These are phyloP conservation scores for Pelagomonas calceolata DNA, from an alignment of 108 stramenopile genomes.

Conservation along the genomic window DNA sequence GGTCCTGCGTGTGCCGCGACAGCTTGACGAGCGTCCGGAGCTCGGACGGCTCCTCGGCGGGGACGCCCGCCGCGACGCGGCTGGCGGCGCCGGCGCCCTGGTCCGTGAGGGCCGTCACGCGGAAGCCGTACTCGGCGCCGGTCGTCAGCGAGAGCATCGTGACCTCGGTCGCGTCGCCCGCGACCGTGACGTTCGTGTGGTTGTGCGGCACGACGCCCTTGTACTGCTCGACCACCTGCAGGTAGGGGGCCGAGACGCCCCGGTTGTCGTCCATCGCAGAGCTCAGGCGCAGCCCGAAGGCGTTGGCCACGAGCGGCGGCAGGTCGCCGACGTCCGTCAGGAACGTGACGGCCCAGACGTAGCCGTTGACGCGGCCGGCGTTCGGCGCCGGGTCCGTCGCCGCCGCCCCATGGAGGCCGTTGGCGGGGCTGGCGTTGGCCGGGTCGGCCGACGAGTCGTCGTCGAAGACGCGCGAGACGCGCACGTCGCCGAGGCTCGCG, in stretches of 20 bases:
- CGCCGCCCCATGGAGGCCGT: slow-evolving; percentile 41
- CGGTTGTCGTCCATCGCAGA: not conserved
- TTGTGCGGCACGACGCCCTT: slow-evolving; percentile 36
- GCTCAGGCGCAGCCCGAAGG: slow-evolving; percentile 8
- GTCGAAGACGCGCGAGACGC: slow-evolving; percentile 37
- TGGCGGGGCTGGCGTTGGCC: no score
- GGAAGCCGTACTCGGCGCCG: slow-evolving; percentile 37
- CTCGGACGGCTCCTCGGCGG: slow-evolving; percentile 34
- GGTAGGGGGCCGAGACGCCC: not conserved
- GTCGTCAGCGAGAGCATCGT: slow-evolving; percentile 29
- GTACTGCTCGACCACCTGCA: not conserved
- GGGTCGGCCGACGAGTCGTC: slow-evolving; percentile 19
- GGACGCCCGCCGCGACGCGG: slow-evolving; percentile 13
- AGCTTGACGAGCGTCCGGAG: slow-evolving; percentile 18
- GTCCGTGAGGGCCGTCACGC: slow-evolving; percentile 36
- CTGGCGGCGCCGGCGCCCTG: slow-evolving; percentile 28
- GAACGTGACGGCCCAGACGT: slow-evolving; percentile 59
- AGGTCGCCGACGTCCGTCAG: slow-evolving; percentile 55
- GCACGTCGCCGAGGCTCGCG: slow-evolving; percentile 48
- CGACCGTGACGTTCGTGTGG: slow-evolving; percentile 20
- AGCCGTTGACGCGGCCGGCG: slow-evolving; percentile 36
- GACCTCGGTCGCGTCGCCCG: slow-evolving; percentile 9
- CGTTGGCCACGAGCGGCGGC: slow-evolving; percentile 34
- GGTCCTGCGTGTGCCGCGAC: slow-evolving; percentile 19
- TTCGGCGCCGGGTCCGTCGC: slow-evolving; percentile 20